Evolutionary conservation across 805 yeast genomes (phyloP).

Genomic region (Yamadazyma ubonensis): DNA sequence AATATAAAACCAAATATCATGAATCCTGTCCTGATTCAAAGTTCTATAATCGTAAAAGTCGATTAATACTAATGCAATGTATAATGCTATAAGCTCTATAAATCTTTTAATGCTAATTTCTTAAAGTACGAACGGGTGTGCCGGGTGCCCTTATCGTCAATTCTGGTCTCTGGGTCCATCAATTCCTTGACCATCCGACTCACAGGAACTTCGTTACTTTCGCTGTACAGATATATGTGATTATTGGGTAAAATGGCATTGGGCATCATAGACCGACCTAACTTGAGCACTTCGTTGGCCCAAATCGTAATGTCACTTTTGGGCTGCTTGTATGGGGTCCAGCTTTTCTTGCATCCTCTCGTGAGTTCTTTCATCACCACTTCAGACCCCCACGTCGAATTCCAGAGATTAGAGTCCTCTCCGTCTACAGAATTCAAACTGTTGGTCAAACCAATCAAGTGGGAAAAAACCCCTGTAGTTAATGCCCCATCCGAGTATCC

Average conservation of each 20-base stretch:
- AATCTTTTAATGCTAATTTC: constrained; percentile 18
- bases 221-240: constrained; percentile 31
- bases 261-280: constrained; percentile 65
- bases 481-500: constrained; percentile 85
- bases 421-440: constrained; percentile 22
- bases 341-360: constrained; percentile 65
- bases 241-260: constrained; percentile 41
- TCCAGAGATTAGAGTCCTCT: constrained; percentile 44
- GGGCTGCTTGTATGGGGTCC: constrained; percentile 60
- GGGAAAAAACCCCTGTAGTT: constrained; percentile 75
- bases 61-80: not conserved
- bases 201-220: constrained; percentile 15
- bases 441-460: constrained; percentile 66
- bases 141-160: constrained; percentile 32
- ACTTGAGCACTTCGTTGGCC: constrained; percentile 62
- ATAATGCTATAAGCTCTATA: not conserved
- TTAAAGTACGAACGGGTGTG: constrained; percentile 41
- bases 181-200: constrained; percentile 35
- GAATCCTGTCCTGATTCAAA: not conserved
- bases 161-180: constrained; percentile 22
- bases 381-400: constrained; percentile 61
- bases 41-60: too few species aligned
- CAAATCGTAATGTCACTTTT: constrained; percentile 52
- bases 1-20: too few species aligned
- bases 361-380: constrained; percentile 63